Conservation (phyloP, 306 rosid genomes). For the Purshia tridentata region DNA sequence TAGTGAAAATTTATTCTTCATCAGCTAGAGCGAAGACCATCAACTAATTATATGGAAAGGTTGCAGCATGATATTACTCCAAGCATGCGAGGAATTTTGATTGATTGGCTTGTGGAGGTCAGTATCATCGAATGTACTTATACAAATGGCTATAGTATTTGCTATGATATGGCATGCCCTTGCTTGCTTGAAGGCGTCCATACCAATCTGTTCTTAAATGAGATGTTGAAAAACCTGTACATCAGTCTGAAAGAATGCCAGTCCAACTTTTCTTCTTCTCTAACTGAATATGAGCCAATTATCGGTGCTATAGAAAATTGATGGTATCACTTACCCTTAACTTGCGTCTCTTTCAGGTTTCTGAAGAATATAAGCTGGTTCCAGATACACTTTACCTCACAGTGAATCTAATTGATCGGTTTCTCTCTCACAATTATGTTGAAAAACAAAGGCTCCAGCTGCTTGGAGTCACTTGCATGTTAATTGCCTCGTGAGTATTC, state of each 20-base stretch:
- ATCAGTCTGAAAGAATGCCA: neutral
- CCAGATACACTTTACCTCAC: conserved; percentile 94
- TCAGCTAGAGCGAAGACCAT: conserved; percentile 68
- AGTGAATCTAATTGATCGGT: conserved; percentile 81
- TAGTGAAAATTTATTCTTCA: conserved; percentile 15
- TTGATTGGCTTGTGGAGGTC: conserved; percentile 98
- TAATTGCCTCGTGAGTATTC: conserved; percentile 85
- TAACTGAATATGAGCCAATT: neutral
- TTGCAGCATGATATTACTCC: conserved; percentile 74
- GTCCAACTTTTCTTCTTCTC: neutral
- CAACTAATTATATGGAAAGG: conserved; percentile 58
- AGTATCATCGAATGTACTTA: conserved; percentile 20
- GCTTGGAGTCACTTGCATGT: conserved; percentile 84
- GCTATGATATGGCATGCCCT: neutral
- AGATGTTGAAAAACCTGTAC: neutral
- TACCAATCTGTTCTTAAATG: neutral
- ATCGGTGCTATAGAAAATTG: neutral
- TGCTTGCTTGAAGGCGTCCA: neutral
- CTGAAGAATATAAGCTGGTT: conserved; percentile 81
- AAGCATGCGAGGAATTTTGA: conserved; percentile 71
- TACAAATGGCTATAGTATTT: neutral
- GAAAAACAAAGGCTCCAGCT: conserved; percentile 78
- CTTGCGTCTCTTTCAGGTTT: conserved; percentile 59
- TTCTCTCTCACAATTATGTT: conserved; percentile 58
- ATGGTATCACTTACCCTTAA: neutral